These are phyloP conservation scores for Podospora tetraspora DNA, from an alignment of 495 filamentous ascomycete species.

Conservation along the genomic window DNA sequence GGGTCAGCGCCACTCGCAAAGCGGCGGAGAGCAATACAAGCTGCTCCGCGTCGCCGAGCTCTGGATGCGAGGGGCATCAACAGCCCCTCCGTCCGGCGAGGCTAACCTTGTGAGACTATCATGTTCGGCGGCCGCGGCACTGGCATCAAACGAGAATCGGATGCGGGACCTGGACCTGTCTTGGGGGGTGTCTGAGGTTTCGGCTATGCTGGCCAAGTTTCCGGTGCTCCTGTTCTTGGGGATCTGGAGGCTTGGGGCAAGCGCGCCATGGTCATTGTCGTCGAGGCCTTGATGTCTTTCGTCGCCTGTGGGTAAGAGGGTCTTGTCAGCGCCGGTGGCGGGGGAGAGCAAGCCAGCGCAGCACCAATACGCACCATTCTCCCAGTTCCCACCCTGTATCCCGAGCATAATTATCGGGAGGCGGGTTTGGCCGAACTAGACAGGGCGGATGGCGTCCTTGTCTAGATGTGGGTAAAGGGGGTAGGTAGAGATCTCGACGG, in stretches of 20 bases:
- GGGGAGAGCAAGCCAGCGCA: neutral
- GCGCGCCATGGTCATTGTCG: conserved; percentile 28
- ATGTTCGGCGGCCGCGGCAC: conserved; percentile 42
- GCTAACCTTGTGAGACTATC: conserved; percentile 50
- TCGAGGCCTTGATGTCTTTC: conserved; percentile 38
- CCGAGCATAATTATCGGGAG: conserved; percentile 44
- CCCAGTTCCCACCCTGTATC: conserved; percentile 41
- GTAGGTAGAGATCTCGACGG: neutral
- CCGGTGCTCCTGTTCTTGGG: conserved; percentile 62
- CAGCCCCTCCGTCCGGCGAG: neutral
- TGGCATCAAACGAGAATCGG: conserved; percentile 54
- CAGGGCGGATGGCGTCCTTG: conserved; percentile 8
- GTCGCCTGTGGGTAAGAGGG: conserved; percentile 31
- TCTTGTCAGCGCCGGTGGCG: conserved; percentile 22
- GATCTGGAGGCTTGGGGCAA: conserved; percentile 42
- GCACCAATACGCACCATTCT: conserved; percentile 39
- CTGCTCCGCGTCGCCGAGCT: neutral
- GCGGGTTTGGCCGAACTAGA: conserved; percentile 10
- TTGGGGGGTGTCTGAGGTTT: conserved; percentile 30
- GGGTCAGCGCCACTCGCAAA: conserved; percentile 25
- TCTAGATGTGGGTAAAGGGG: neutral
- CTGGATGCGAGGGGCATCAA: conserved; percentile 1
- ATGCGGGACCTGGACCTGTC: conserved; percentile 31
- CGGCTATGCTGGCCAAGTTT: conserved; percentile 48
- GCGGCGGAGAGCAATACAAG: conserved; percentile 6